Conservation (phyloP, 441 rosid genomes). For the Macaranga tanarius region DNA sequence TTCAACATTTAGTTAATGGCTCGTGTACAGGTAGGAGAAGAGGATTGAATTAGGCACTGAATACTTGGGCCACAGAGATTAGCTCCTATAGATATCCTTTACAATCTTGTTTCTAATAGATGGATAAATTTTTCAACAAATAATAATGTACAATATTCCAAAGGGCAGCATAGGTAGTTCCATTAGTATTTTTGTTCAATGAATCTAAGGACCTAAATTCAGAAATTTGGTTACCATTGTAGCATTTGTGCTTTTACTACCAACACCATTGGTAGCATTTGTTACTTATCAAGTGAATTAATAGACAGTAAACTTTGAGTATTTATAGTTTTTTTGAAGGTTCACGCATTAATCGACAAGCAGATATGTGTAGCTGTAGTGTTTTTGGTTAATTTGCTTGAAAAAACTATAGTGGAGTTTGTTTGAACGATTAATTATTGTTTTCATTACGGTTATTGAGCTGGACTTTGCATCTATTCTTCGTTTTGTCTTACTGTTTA, state of each 20-base stretch:
- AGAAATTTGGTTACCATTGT: not conserved
- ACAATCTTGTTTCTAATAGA: not conserved
- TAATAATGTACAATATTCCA: too few relatives aligned
- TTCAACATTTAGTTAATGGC: not conserved
- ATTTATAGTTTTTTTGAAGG: not conserved
- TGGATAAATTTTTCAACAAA: too few relatives aligned
- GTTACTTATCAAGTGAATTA: not conserved
- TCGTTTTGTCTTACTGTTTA: not conserved
- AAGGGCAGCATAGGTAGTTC: too few relatives aligned
- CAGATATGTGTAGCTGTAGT: not conserved
- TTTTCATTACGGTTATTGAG: not conserved
- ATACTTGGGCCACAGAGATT: not conserved
- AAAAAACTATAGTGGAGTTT: not conserved
- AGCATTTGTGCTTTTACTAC: not conserved
- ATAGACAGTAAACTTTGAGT: not conserved
- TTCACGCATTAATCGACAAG: not conserved
- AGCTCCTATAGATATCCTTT: not conserved
- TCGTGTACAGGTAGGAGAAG: not conserved
- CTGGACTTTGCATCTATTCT: not conserved
- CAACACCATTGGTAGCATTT: not conserved
- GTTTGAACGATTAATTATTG: not conserved
- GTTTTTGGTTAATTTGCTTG: not conserved
- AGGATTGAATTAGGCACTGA: not conserved
- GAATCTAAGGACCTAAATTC: not conserved
- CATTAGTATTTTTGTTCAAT: too few relatives aligned